A percentile compares a stretch with the other conserved stretches of the same genome.
phyloP scores from a whole-genome alignment of 106 monocot genomes.

The Dendrobium officinale region DNA sequence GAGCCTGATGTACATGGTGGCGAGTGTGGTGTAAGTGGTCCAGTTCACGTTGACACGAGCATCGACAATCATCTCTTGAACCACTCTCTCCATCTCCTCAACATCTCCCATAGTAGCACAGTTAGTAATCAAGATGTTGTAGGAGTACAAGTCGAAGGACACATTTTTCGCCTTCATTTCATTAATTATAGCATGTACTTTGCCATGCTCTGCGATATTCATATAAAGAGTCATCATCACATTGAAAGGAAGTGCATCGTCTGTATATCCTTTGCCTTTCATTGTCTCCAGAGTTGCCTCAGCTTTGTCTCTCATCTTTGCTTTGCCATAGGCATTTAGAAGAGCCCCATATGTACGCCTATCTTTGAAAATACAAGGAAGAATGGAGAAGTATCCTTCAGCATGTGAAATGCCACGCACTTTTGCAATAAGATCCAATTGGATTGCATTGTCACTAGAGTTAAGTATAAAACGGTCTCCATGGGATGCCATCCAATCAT shows the following conservation, averaged over 20 bases:
- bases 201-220: conserved; percentile 62
- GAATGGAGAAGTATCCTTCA: conserved; percentile 62
- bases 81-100: conserved; percentile 69
- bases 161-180: conserved; percentile 74
- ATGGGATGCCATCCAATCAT: conserved; percentile 69
- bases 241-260: conserved; percentile 69
- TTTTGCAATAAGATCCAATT: conserved; percentile 84
- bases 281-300: conserved; percentile 54
- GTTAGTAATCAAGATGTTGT: conserved; percentile 89
- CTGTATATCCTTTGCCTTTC: conserved; percentile 44
- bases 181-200: conserved; percentile 34
- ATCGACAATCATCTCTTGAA: conserved; percentile 49
- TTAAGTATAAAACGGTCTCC: conserved; percentile 50
- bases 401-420: conserved; percentile 51
- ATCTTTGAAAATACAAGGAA: conserved; percentile 60
- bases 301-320: conserved; percentile 64
- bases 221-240: conserved; percentile 98
- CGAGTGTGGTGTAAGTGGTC: conserved; percentile 83
- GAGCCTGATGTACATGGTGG: conserved; percentile 67
- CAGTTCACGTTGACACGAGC: conserved; percentile 57
- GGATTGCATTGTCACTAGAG: conserved; percentile 80
- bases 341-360: conserved; percentile 78
- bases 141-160: conserved; percentile 55
- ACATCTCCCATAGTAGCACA: conserved; percentile 51
- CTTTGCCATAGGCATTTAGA: conserved; percentile 70